These are phyloP conservation scores for Syncephalis plumigaleata DNA, from an alignment of 371 early-diverging fungal species.

Conservation along the genomic window DNA sequence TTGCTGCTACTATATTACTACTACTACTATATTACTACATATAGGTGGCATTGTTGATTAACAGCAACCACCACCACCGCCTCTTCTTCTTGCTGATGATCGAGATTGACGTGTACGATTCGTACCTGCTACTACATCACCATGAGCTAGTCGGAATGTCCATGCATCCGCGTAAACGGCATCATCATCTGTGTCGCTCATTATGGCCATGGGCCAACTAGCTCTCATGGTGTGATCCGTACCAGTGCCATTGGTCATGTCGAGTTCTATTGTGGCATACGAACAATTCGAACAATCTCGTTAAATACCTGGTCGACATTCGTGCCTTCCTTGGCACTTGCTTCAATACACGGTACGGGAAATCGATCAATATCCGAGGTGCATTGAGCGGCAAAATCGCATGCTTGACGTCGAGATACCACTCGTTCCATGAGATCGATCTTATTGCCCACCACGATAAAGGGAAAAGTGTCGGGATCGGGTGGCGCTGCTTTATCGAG, in stretches of 20 bases:
- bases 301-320: slow-evolving; percentile 84
- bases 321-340: slow-evolving; percentile 83
- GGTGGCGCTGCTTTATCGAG: slow-evolving; percentile 68
- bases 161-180: no score
- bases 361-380: not conserved
- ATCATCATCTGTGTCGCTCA: no score
- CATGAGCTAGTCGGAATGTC: no score
- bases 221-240: no score
- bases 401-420: slow-evolving; percentile 22
- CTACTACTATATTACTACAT: no score
- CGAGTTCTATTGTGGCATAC: slow-evolving; percentile 32
- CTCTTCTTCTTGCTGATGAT: no score
- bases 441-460: slow-evolving; percentile 90
- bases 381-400: not conserved
- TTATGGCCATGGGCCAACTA: no score
- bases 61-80: no score
- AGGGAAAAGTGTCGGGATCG: slow-evolving; percentile 75
- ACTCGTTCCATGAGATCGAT: slow-evolving; percentile 82
- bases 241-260: slow-evolving; percentile 10
- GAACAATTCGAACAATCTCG: slow-evolving; percentile 55
- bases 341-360: slow-evolving; percentile 76
- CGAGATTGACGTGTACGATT: no score
- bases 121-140: no score
- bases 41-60: no score
- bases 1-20: no score